A percentile compares a stretch with the other conserved stretches of the same genome.
phyloP scores from a whole-genome alignment of 2,329 filamentous ascomycete genomes.

The Epicoccum nigrum region DNA sequence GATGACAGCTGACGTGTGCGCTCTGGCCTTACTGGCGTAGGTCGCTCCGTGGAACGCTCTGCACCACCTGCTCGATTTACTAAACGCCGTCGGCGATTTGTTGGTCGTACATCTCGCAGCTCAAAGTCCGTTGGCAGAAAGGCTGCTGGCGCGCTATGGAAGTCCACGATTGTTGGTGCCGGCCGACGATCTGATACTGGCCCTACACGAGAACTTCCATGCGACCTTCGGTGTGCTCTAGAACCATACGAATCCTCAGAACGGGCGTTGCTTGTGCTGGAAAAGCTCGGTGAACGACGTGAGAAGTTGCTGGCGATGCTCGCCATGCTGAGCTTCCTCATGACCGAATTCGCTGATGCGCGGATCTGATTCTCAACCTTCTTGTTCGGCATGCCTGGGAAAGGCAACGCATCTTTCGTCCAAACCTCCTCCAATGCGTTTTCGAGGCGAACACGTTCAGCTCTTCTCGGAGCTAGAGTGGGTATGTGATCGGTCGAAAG shows the following conservation, averaged over 20 bases:
- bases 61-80: constrained; percentile 32
- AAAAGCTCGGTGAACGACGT: constrained; percentile 69
- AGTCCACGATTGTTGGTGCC: constrained; percentile 49
- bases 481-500: constrained; percentile 71
- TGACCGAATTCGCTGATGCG: constrained; percentile 82
- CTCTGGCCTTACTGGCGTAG: constrained; percentile 30
- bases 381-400: constrained; percentile 76
- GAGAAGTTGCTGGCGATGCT: constrained; percentile 79
- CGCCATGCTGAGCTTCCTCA: constrained; percentile 84
- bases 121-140: constrained; percentile 58
- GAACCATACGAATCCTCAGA: constrained; percentile 45
- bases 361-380: constrained; percentile 74
- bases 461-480: constrained; percentile 74
- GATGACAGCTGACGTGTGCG: constrained; percentile 40
- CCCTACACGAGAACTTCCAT: constrained; percentile 32
- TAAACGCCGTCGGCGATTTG: constrained; percentile 36
- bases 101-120: constrained; percentile 37
- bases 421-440: constrained; percentile 77
- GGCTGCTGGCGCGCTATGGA: constrained; percentile 55
- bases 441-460: constrained; percentile 80
- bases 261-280: constrained; percentile 48
- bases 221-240: constrained; percentile 34
- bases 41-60: constrained; percentile 33
- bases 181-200: constrained; percentile 35
- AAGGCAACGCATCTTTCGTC: constrained; percentile 80